These are phyloP conservation scores for Penicillium sp. DNA, from an alignment of 2,329 filamentous ascomycete species.

Conservation along the genomic window DNA sequence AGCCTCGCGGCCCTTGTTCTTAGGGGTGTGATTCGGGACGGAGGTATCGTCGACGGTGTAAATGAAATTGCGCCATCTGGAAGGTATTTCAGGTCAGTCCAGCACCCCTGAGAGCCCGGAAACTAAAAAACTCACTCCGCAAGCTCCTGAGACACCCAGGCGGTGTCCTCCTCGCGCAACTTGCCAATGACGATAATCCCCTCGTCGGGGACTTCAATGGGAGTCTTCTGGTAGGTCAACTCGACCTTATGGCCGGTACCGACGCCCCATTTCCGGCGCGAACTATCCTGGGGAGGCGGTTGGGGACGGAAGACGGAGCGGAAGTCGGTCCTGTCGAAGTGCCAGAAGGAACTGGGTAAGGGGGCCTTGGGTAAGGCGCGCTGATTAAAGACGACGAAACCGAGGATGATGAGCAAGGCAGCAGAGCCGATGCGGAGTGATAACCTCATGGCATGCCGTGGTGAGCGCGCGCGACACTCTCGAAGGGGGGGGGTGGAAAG, in stretches of 20 bases:
- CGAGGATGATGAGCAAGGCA: slow-evolving; percentile 31
- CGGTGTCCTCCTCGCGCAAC: slow-evolving; percentile 43
- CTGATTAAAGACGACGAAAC: slow-evolving; percentile 30
- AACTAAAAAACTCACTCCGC: slow-evolving; percentile 37
- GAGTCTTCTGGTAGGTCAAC: slow-evolving; percentile 27
- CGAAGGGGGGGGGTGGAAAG: background rate
- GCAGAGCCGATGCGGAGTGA: slow-evolving; percentile 30
- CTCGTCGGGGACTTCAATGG: slow-evolving; percentile 35
- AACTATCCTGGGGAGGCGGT: slow-evolving; percentile 2
- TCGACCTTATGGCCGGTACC: slow-evolving; percentile 14
- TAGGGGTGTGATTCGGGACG: slow-evolving; percentile 31
- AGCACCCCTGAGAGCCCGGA: background rate
- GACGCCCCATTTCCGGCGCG: slow-evolving; percentile 22
- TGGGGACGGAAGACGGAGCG: slow-evolving; percentile 10
- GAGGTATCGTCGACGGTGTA: slow-evolving; percentile 43
- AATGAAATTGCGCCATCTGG: slow-evolving; percentile 47
- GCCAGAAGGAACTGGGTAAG: slow-evolving; percentile 27
- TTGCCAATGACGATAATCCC: slow-evolving; percentile 48
- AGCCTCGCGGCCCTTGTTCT: slow-evolving; percentile 47
- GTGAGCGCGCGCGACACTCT: slow-evolving; percentile 1
- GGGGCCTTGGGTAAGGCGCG: slow-evolving; percentile 18
- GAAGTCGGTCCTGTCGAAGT: slow-evolving; percentile 24
- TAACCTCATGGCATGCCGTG: slow-evolving; percentile 26
- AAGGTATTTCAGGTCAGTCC: slow-evolving; percentile 1
- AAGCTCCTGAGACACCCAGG: slow-evolving; percentile 47